Evolutionary conservation across 1,284 basidiomycete species (phyloP).

Genomic region (Stereum hirsutum): DNA sequence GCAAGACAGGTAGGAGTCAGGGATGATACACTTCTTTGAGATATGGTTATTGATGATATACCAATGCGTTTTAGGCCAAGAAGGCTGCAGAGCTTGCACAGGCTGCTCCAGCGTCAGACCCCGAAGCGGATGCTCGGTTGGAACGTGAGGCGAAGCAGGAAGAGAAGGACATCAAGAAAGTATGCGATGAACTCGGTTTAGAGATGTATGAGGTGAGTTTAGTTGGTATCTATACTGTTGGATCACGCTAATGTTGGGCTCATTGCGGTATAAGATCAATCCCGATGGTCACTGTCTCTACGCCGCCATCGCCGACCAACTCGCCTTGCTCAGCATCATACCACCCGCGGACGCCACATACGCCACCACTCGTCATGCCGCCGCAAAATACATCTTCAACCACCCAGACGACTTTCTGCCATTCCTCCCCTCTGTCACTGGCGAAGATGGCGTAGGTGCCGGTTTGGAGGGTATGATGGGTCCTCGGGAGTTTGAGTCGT

Average conservation of each 20-base stretch:
- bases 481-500: slow-evolving; percentile 58
- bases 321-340: slow-evolving; percentile 53
- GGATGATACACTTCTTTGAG: no score
- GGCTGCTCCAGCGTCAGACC: slow-evolving; percentile 47
- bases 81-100: slow-evolving; percentile 68
- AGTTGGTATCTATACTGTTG: neutral
- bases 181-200: slow-evolving; percentile 62
- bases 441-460: slow-evolving; percentile 70
- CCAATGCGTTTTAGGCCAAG: slow-evolving; percentile 56
- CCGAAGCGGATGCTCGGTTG: slow-evolving; percentile 54
- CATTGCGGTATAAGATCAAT: slow-evolving; percentile 49
- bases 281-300: slow-evolving; percentile 96
- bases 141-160: slow-evolving; percentile 68
- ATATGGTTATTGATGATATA: no score
- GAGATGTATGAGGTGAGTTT: slow-evolving; percentile 61
- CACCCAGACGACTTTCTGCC: slow-evolving; percentile 92
- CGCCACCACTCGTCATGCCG: slow-evolving; percentile 53
- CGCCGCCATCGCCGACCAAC: slow-evolving; percentile 88
- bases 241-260: neutral
- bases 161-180: slow-evolving; percentile 54
- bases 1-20: slow-evolving; percentile 68
- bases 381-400: slow-evolving; percentile 75
- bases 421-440: slow-evolving; percentile 75
- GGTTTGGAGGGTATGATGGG: slow-evolving; percentile 69
- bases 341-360: slow-evolving; percentile 50